These are phyloP conservation scores for Emydomyces testavorans DNA, from an alignment of 2,329 filamentous ascomycete genomes.

Conservation along the genomic window DNA sequence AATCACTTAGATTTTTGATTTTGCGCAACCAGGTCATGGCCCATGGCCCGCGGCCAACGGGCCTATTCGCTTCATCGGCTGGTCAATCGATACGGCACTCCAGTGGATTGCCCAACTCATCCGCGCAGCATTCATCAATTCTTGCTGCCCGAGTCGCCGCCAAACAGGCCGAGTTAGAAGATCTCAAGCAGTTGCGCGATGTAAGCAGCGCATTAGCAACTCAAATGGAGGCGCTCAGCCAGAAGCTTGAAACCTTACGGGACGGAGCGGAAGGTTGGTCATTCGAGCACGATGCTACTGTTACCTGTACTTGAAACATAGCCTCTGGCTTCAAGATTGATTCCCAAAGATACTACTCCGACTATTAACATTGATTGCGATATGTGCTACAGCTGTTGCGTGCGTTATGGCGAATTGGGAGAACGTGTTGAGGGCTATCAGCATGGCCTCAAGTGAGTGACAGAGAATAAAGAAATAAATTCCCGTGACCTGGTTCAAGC, in stretches of 20 bases:
- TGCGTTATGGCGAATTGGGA: conserved; percentile 58
- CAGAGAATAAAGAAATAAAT: neutral
- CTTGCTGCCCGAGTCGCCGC: conserved; percentile 51
- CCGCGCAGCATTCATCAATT: conserved; percentile 43
- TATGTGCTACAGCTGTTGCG: conserved; percentile 42
- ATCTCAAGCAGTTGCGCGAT: conserved; percentile 50
- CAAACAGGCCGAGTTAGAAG: conserved; percentile 53
- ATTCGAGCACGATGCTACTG: neutral
- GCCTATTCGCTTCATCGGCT: conserved; percentile 23
- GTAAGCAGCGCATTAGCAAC: conserved; percentile 49
- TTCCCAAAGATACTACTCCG: too few relatives aligned
- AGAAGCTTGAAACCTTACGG: conserved; percentile 49
- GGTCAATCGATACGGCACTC: conserved; percentile 25
- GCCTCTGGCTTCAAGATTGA: neutral
- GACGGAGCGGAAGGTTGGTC: conserved; percentile 49
- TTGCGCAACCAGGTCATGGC: conserved; percentile 23
- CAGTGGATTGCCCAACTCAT: conserved; percentile 21
- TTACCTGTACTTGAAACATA: neutral
- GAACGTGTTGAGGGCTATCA: conserved; percentile 52
- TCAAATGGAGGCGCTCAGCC: conserved; percentile 52
- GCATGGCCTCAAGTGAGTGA: conserved; percentile 52
- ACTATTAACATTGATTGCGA: conserved; percentile 3
- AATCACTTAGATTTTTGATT: neutral
- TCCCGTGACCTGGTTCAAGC: neutral
- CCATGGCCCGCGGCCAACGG: conserved; percentile 27